A percentile compares a stretch with the other conserved stretches of the same genome.
phyloP scores from a whole-genome alignment of 2,329 filamentous ascomycete genomes.

The Sarocladiaceae sp. region DNA sequence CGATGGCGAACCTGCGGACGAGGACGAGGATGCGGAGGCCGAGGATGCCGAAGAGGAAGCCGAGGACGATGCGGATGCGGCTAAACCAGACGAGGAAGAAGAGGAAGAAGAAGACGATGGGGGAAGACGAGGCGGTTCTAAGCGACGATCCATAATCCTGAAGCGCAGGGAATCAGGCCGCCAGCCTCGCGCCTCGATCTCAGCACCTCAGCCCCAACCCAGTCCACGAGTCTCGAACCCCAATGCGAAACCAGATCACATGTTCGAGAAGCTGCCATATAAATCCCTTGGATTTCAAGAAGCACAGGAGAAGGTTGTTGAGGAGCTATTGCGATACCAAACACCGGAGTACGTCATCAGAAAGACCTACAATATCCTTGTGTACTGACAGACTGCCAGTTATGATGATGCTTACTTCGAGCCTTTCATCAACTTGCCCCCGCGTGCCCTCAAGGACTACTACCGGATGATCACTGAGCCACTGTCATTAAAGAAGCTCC shows the following conservation, averaged over 20 bases:
- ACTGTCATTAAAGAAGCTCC: conserved; percentile 68
- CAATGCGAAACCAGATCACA: conserved; percentile 39
- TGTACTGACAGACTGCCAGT: conserved; percentile 33
- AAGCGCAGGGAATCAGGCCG: conserved; percentile 30
- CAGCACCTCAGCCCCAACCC: conserved; percentile 23
- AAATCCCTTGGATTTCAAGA: conserved; percentile 72
- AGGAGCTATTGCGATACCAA: conserved; percentile 63
- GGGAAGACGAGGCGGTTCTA: conserved; percentile 18
- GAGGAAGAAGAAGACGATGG: conserved; percentile 23
- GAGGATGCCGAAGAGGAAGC: conserved; percentile 22
- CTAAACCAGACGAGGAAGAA: conserved; percentile 22
- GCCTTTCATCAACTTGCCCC: conserved; percentile 72
- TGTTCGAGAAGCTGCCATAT: conserved; percentile 55
- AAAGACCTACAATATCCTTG: background rate
- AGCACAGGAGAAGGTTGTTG: conserved; percentile 78
- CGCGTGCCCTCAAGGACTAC: conserved; percentile 73
- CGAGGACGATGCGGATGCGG: conserved; percentile 20
- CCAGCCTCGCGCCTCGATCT: conserved; percentile 22
- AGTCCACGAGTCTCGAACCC: conserved; percentile 28
- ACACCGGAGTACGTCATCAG: conserved; percentile 52
- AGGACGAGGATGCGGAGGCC: conserved; percentile 22
- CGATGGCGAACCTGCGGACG: conserved; percentile 21
- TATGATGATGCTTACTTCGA: conserved; percentile 64
- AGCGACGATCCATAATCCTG: conserved; percentile 32
- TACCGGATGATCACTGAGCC: conserved; percentile 79